Conservation (phyloP, 106 monocot genomes). For the Phalaenopsis equestris region DNA sequence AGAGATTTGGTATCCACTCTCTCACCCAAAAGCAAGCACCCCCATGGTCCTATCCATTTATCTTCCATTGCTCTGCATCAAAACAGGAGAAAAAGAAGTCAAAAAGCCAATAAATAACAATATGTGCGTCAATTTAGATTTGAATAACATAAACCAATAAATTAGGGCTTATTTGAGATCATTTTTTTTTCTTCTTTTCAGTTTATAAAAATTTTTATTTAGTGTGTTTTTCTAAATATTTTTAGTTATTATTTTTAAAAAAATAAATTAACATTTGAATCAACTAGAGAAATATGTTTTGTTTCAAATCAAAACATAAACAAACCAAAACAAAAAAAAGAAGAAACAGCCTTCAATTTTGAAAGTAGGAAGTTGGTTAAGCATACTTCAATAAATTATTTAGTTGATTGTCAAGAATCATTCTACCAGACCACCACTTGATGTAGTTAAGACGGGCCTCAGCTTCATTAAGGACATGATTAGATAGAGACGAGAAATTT, state of each 20-base stretch:
- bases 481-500: constrained; percentile 50
- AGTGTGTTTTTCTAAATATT: too few species aligned
- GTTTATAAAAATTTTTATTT: too few species aligned
- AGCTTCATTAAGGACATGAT: not conserved
- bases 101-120: not conserved
- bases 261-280: too few species aligned
- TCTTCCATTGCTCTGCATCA: constrained; percentile 63
- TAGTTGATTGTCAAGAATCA: constrained; percentile 47
- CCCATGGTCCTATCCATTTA: constrained; percentile 88
- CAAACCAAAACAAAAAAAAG: too few species aligned
- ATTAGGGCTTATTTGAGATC: not conserved
- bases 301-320: too few species aligned
- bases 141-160: not conserved
- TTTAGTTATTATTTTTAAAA: too few species aligned
- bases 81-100: constrained; percentile 6
- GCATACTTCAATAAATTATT: constrained; percentile 52
- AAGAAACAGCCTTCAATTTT: too few species aligned
- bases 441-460: constrained; percentile 22
- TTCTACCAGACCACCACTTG: constrained; percentile 64
- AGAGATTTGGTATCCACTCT: constrained; percentile 19
- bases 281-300: too few species aligned
- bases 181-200: too few species aligned
- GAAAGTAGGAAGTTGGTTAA: not conserved
- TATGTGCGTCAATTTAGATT: not conserved
- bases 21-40: constrained; percentile 69